phyloP scores from a whole-genome alignment of 169 alveolate species.

The Pseudocohnilembus persalinus region DNA sequence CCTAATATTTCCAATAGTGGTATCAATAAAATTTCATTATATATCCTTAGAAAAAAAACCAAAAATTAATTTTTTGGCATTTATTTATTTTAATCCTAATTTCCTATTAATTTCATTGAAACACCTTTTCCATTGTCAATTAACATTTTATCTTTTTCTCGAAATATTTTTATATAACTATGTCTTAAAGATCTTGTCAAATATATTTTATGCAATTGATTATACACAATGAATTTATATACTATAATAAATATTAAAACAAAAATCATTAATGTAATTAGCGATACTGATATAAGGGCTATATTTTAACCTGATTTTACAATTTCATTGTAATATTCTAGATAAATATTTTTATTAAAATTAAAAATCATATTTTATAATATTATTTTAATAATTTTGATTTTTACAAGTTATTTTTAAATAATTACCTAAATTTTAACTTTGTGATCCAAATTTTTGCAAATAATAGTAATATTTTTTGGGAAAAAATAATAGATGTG shows the following conservation, averaged over 20 bases:
- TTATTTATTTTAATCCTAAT: neutral
- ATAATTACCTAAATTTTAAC: no score
- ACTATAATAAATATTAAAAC: no score
- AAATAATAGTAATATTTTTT: no score
- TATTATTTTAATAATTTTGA: neutral
- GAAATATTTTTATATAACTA: neutral
- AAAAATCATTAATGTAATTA: no score
- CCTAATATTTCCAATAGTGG: neutral
- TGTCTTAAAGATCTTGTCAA: neutral
- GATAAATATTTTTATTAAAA: no score
- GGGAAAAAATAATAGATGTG: neutral
- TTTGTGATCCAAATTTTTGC: neutral
- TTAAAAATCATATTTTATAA: neutral
- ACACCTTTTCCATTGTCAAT: neutral
- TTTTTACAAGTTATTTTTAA: neutral
- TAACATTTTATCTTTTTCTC: neutral
- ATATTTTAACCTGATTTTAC: neutral
- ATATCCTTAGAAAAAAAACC: neutral
- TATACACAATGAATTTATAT: no score
- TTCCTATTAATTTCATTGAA: neutral
- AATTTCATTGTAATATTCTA: neutral
- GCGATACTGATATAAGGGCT: no score
- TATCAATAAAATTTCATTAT: no score
- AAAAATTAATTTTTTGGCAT: neutral
- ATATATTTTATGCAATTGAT: neutral